These are phyloP conservation scores for Sporothrix curviconia DNA, from an alignment of 2,329 filamentous ascomycete genomes.

Conservation along the genomic window DNA sequence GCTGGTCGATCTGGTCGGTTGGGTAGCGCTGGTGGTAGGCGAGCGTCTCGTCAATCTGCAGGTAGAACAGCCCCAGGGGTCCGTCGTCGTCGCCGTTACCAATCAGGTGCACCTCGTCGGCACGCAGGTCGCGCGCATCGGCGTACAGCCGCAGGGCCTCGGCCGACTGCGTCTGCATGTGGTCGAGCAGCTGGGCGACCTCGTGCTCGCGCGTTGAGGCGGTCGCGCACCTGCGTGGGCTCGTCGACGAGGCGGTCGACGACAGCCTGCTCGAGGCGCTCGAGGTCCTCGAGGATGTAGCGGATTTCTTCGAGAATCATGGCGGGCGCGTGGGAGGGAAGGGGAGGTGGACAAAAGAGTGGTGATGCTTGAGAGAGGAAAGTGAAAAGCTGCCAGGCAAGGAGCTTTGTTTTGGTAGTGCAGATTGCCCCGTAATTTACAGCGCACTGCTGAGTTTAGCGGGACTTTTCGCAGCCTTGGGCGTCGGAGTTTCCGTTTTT, in stretches of 20 bases:
- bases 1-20: conserved; percentile 89
- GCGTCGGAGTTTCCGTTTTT: conserved; percentile 13
- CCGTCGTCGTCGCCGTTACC: conserved; percentile 68
- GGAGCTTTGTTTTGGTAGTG: too few species aligned
- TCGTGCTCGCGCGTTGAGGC: conserved; percentile 88
- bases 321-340: too few species aligned
- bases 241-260: conserved; percentile 84
- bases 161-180: conserved; percentile 79
- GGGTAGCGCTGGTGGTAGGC: conserved; percentile 87
- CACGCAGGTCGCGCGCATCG: conserved; percentile 64
- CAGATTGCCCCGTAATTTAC: too few species aligned
- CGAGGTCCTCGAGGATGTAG: conserved; percentile 90
- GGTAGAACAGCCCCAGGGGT: conserved; percentile 85
- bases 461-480: too few species aligned
- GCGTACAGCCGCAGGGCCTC: conserved; percentile 78
- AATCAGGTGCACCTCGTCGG: conserved; percentile 76
- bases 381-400: background rate
- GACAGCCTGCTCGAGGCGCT: conserved; percentile 90
- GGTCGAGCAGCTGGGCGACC: conserved; percentile 74
- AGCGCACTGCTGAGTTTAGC: too few species aligned
- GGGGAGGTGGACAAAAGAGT: background rate
- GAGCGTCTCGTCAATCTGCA: conserved; percentile 72
- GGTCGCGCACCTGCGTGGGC: conserved; percentile 85
- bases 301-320: conserved; percentile 92
- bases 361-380: background rate